These are phyloP conservation scores for Colletotrichum sojae DNA, from an alignment of 2,329 filamentous ascomycete genomes.

Conservation along the genomic window DNA sequence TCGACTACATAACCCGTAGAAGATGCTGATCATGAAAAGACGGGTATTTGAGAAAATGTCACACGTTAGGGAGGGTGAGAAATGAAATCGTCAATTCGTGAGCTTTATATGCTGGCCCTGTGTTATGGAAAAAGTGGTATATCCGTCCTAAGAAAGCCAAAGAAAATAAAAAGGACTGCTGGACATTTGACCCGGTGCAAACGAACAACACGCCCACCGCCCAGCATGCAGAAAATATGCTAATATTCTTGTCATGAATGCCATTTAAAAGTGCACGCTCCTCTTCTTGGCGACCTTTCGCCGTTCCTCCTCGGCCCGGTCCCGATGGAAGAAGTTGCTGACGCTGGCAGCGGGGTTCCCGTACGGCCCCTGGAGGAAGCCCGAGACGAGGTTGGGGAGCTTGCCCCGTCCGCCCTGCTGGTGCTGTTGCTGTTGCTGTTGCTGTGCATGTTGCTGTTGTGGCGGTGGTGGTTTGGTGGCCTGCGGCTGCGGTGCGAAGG, in stretches of 20 bases:
- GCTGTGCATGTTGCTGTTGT: conserved; percentile 36
- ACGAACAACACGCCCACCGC: conserved; percentile 1
- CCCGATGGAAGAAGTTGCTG: conserved; percentile 59
- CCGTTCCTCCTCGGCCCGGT: conserved; percentile 56
- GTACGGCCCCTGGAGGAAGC: conserved; percentile 50
- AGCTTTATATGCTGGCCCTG: neutral
- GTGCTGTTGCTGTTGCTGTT: conserved; percentile 36
- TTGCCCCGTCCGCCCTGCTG: conserved; percentile 43
- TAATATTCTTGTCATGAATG: neutral
- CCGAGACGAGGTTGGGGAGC: conserved; percentile 47
- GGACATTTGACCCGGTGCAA: neutral
- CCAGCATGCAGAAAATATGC: conserved; percentile 9
- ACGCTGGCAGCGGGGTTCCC: conserved; percentile 59
- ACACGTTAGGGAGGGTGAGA: neutral
- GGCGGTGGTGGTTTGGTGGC: conserved; percentile 8
- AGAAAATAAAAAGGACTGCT: too few species aligned
- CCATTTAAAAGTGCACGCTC: conserved; percentile 59
- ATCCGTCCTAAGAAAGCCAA: neutral
- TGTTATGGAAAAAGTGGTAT: neutral
- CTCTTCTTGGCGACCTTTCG: conserved; percentile 62
- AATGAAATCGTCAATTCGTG: neutral
- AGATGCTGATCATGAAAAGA: too few species aligned
- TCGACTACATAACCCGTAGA: too few species aligned
- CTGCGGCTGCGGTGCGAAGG: conserved; percentile 42
- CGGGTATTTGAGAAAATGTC: too few species aligned